Evolutionary conservation across 371 early-diverging fungal species (phyloP).

Genomic region (Coemansia sp.): DNA sequence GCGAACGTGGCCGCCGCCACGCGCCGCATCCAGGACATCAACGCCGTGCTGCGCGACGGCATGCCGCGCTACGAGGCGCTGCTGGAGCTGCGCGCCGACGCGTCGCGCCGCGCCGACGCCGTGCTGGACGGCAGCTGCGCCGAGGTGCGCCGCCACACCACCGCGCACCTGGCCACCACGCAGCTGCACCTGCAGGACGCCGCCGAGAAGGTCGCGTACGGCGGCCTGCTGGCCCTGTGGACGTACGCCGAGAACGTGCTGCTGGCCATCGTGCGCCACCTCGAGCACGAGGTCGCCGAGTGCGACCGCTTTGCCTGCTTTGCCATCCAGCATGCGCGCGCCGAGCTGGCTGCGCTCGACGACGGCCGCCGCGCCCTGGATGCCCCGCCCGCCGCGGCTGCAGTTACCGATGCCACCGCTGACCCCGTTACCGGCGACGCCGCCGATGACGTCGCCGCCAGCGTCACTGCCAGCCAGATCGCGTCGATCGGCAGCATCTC

Average conservation of each 20-base stretch:
- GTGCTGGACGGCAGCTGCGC: constrained; percentile 45
- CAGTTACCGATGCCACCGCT: background rate
- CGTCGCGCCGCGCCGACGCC: constrained; percentile 28
- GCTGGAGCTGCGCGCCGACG: constrained; percentile 34
- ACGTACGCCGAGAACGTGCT: constrained; percentile 80
- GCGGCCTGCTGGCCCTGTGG: constrained; percentile 80
- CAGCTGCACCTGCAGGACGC: constrained; percentile 59
- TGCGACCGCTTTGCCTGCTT: constrained; percentile 71
- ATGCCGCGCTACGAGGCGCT: constrained; percentile 51
- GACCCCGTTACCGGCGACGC: background rate
- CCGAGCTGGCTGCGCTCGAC: constrained; percentile 63
- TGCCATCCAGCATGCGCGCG: constrained; percentile 60
- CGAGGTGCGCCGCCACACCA: constrained; percentile 49
- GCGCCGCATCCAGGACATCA: constrained; percentile 46
- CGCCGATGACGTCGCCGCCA: constrained; percentile 2
- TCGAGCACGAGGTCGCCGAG: constrained; percentile 63
- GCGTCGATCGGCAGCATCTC: constrained; percentile 49
- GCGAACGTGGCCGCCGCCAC: constrained; percentile 53
- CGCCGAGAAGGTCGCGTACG: constrained; percentile 70
- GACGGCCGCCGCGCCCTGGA: constrained; percentile 56
- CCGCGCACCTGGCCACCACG: constrained; percentile 44
- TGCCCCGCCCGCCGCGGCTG: constrained; percentile 18
- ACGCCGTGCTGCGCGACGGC: constrained; percentile 50
- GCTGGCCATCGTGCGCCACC: constrained; percentile 64
- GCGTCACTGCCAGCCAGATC: constrained; percentile 47